These are phyloP conservation scores for Exophiala oligosperma DNA, from an alignment of 2,329 filamentous ascomycete species.

Conservation along the genomic window DNA sequence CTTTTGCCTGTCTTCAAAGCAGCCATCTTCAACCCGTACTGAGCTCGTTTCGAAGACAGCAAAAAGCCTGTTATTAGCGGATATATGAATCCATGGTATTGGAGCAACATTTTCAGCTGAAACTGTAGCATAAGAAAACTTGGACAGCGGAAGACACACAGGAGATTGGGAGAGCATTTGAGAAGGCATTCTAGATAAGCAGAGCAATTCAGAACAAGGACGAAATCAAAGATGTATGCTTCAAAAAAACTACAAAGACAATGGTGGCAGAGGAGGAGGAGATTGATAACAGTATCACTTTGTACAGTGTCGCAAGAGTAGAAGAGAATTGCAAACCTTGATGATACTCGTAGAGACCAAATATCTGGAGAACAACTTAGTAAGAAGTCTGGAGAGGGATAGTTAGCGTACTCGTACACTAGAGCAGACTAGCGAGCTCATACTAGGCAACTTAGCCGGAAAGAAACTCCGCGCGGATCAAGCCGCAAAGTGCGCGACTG, in stretches of 20 bases:
- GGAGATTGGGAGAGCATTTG: constrained; percentile 45
- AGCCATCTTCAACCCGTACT: constrained; percentile 20
- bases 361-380: too few relatives aligned
- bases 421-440: too few relatives aligned
- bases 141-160: constrained; percentile 42
- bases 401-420: too few relatives aligned
- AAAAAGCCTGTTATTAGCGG: constrained; percentile 37
- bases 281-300: too few relatives aligned
- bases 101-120: constrained; percentile 38
- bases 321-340: too few relatives aligned
- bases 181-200: constrained; percentile 36
- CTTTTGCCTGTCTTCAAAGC: constrained; percentile 27
- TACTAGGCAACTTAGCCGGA: not conserved
- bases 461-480: not conserved
- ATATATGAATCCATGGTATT: constrained; percentile 46
- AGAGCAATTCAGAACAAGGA: not conserved
- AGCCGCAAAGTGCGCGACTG: not conserved
- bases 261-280: too few relatives aligned
- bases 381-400: too few relatives aligned
- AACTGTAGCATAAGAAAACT: constrained; percentile 47
- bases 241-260: too few relatives aligned
- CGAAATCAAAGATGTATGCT: not conserved
- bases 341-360: too few relatives aligned
- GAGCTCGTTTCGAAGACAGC: constrained; percentile 38
- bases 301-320: too few relatives aligned